Base-by-base conservation (phyloP, 164 flowering plant species). In the Vitis rotundifolia region DNA sequence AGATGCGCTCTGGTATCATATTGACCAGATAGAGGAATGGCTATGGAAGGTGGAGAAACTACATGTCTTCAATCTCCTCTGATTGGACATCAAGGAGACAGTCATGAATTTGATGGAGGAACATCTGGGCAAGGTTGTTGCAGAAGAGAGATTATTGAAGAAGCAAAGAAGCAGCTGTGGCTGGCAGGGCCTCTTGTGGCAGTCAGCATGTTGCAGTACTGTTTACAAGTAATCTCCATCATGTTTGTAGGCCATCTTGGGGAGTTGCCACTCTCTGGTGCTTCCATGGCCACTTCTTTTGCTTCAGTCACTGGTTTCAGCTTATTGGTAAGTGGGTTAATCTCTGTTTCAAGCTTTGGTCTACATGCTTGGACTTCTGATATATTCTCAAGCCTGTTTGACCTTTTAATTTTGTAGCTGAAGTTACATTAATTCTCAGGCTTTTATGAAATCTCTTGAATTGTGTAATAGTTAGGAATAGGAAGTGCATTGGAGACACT, bases 241-340 rank as follows among this genome's bases (percentile, higher is more conserved):
- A 82, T 84, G 82, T 80, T 81, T 61, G 85, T 82, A 9, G 89
- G 87, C 9, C 89, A 83, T 67, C 79, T 85, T 9, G 87, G 86
- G 2, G 82, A 80, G 72, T 77, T 86, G 9, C 61, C 84, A 58
- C 86, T 86, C 48, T 82, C 89, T 16, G 51, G 84, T 73, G 89
- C 89, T 76, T 86, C 89, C 69, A 68, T 82, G 68, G 89, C 87
- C 19, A 77, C 87, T 57, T 80, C 89, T 49, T 84, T 86, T 69
- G 89, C 89, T 18, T 71, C 80, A 0, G 84, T 82, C 55, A 81
- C 83, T 16, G 87, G 89, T 56, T 86, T 82, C 79, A 81, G 81
- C 66, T 68, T 86, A 9, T 26, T 84, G 85, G 87, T 86, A 69
- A 63, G 75, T 59, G 16, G 26, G 26, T 22, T 22, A 22, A 22